Evolutionary conservation across 2,329 filamentous ascomycete species (phyloP).

Genomic region (Alternaria conjuncta): DNA sequence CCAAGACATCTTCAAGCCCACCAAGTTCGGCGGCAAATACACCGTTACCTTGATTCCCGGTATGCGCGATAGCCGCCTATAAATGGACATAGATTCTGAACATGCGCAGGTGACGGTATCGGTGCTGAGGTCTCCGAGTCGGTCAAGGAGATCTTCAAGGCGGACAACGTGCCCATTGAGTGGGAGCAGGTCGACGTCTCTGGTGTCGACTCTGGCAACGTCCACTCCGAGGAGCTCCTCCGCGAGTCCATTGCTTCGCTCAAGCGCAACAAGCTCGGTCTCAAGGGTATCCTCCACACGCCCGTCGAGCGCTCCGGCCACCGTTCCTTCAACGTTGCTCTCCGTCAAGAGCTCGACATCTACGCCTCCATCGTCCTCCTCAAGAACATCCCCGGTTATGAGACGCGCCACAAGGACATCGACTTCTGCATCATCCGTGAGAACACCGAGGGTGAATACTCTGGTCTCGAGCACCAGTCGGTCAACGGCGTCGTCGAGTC

Average conservation of each 20-base stretch:
- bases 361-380: constrained; percentile 97
- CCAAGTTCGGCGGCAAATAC: constrained; percentile 99
- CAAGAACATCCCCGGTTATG: constrained; percentile 99
- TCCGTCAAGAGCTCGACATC: constrained; percentile 99
- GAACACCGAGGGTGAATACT: constrained; percentile 99
- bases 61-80: constrained; percentile 49
- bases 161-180: constrained; percentile 96
- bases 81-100: constrained; percentile 26
- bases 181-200: constrained; percentile 99
- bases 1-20: constrained; percentile 97
- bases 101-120: constrained; percentile 79
- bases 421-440: constrained; percentile 99
- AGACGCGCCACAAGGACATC: constrained; percentile 95
- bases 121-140: constrained; percentile 97
- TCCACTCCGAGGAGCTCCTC: constrained; percentile 93
- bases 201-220: constrained; percentile 82
- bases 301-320: constrained; percentile 96
- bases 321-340: constrained; percentile 99
- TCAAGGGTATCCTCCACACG: constrained; percentile 99
- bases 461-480: constrained; percentile 97
- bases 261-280: constrained; percentile 96
- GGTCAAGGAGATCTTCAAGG: constrained; percentile 99
- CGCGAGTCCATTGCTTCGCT: constrained; percentile 93
- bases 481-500: constrained; percentile 97
- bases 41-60: constrained; percentile 98